These are phyloP conservation scores for Penicillium cataractarum DNA, from an alignment of 495 filamentous ascomycete genomes.

Conservation along the genomic window DNA sequence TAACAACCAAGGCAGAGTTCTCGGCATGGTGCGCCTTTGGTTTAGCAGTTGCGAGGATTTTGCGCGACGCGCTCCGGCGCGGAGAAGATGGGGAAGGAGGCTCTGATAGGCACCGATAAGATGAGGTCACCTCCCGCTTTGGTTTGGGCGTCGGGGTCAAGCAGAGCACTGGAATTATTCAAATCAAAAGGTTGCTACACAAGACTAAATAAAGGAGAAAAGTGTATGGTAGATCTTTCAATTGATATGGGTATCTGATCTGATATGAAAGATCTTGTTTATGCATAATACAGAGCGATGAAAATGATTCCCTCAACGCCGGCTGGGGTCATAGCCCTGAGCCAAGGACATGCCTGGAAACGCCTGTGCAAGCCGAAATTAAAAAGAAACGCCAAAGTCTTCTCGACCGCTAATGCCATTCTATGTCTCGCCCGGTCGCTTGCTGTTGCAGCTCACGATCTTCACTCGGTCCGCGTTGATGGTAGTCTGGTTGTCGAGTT, in stretches of 20 bases:
- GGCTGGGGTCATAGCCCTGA: slow-evolving; percentile 9
- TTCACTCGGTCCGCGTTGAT: slow-evolving; percentile 83
- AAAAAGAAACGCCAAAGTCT: slow-evolving; percentile 21
- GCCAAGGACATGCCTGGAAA: slow-evolving; percentile 25
- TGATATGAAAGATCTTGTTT: slow-evolving; percentile 18
- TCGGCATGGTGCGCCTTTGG: slow-evolving; percentile 38
- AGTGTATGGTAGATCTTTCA: neutral
- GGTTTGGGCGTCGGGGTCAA: neutral
- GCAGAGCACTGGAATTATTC: neutral
- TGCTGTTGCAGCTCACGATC: slow-evolving; percentile 95
- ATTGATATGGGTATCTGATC: slow-evolving; percentile 29
- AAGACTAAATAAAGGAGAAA: neutral
- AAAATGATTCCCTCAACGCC: slow-evolving; percentile 19
- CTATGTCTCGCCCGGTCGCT: slow-evolving; percentile 72
- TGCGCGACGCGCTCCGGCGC: neutral
- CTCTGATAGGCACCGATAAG: slow-evolving; percentile 29
- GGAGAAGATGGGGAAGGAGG: neutral
- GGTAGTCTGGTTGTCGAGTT: slow-evolving; percentile 77
- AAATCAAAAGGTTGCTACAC: neutral
- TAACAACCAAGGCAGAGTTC: slow-evolving; percentile 48
- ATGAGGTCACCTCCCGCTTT: slow-evolving; percentile 29
- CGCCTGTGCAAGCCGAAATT: slow-evolving; percentile 17
- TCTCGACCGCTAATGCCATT: slow-evolving; percentile 1
- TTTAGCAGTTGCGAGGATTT: neutral
- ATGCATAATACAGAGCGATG: slow-evolving; percentile 14